Base-by-base conservation (phyloP, 768 basidiomycete genomes). In the Termitomyces eurrhizus region DNA sequence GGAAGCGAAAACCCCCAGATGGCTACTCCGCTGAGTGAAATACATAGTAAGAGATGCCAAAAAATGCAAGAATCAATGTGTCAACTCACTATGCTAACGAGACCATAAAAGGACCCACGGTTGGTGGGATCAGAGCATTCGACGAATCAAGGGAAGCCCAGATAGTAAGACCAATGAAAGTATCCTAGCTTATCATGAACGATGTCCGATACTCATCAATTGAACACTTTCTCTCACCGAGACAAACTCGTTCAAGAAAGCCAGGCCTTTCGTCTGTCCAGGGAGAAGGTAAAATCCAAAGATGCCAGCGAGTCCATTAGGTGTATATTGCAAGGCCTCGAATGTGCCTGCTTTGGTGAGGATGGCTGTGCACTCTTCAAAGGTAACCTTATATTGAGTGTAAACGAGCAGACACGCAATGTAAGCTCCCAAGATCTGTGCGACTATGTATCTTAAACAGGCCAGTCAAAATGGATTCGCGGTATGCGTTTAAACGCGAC, bases 381-480 rank as follows among this genome's bases (percentile, higher is more conserved):
- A 75, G 52, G 79, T 58, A 49, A 80, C 73, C 62, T 80, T 80
- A 75, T 86, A 91, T 64, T 89, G 85, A 6, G 77, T 75, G 67
- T 90, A 90, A 53, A 86, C 69, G 50, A 85, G 60, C 42, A 87
- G 72, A 58, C 80, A 83, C 0, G 85, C 89, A 62, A 89, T 69
- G 63, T 85, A 88, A 13, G 79, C 84, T 5, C 88, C 90, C 4
- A 88, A 62, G 62, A 88, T 78, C 67, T 92, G 89, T 0, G 86
- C 81, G 13, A 80, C 45, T 60, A 89, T 86, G 66, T 88, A 90
- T 71, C 87, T 88, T 9, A 0, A 3, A 5, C 18, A 39, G 8
- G 41, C 39, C 52, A 35, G 33, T 56, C 9, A 33, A 1, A 36
- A 14, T 36, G 24, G 35, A 24, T 46, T 53, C 37, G 29, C 1